phyloP scores from a whole-genome alignment of 164 flowering plant genomes.

The Tetrastigma voinierianum region DNA sequence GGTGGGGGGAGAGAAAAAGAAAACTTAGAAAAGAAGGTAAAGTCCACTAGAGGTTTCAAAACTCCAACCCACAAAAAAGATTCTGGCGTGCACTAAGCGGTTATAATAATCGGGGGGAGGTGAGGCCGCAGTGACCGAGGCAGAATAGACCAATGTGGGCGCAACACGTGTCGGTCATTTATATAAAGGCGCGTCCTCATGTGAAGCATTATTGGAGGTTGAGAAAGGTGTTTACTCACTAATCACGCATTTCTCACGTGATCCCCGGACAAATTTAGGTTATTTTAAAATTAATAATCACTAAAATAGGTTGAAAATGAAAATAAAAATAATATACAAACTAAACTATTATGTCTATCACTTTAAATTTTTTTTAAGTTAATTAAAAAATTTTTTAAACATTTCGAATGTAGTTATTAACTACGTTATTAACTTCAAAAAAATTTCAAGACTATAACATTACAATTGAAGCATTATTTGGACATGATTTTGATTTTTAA shows the following conservation, averaged over 20 bases:
- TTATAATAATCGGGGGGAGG: constrained; percentile 23
- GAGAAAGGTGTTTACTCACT: constrained; percentile 32
- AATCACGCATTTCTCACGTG: constrained; percentile 12
- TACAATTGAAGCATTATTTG: too few relatives aligned
- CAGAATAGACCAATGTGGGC: constrained; percentile 13
- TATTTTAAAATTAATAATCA: too few relatives aligned
- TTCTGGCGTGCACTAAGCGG: constrained; percentile 54
- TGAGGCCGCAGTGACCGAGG: constrained; percentile 26
- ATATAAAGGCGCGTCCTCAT: constrained; percentile 48
- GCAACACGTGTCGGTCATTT: constrained; percentile 24
- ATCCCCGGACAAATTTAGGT: too few relatives aligned
- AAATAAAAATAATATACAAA: too few relatives aligned
- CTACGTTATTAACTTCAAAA: too few relatives aligned
- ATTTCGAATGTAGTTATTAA: too few relatives aligned
- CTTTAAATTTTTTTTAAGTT: too few relatives aligned
- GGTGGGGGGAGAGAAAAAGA: constrained; percentile 2
- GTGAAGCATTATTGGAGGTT: constrained; percentile 49
- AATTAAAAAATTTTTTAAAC: too few relatives aligned
- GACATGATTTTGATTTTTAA: too few relatives aligned
- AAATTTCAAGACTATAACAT: too few relatives aligned
- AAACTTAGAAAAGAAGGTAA: constrained; percentile 27
- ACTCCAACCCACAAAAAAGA: constrained; percentile 25
- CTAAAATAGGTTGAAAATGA: too few relatives aligned
- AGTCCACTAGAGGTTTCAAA: constrained; percentile 15
- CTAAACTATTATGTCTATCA: too few relatives aligned